Percentiles rank a stretch among this genome's conserved stretches.
These are phyloP conservation scores for Protomyces inundatus DNA, from an alignment of 1,139 yeast genomes.

Conservation along the genomic window DNA sequence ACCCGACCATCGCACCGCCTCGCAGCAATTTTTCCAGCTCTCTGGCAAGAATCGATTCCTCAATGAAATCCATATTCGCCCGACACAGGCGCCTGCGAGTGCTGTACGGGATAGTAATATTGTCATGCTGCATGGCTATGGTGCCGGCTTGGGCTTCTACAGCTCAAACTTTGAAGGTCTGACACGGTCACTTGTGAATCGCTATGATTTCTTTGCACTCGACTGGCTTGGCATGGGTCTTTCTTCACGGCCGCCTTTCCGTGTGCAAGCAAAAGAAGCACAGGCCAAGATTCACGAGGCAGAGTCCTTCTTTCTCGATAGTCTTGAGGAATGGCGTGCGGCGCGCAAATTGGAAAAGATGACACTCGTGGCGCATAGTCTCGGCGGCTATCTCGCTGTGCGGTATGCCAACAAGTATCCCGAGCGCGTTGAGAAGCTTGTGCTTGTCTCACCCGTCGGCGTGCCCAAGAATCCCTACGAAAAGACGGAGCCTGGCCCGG, in stretches of 20 bases:
- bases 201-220: conserved; percentile 55
- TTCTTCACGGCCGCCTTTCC: conserved; percentile 57
- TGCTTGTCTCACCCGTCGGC: conserved; percentile 85
- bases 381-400: conserved; percentile 83
- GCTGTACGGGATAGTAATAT: conserved; percentile 36
- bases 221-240: conserved; percentile 85
- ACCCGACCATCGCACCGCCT: conserved; percentile 44
- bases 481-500: conserved; percentile 42
- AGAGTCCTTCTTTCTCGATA: conserved; percentile 71
- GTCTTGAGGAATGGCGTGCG: conserved; percentile 79
- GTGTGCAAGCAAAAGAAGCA: conserved; percentile 37
- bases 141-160: conserved; percentile 81
- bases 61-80: conserved; percentile 52
- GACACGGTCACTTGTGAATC: conserved; percentile 41
- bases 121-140: conserved; percentile 85
- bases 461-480: conserved; percentile 70
- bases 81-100: conserved; percentile 25
- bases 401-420: conserved; percentile 76
- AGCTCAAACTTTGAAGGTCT: conserved; percentile 64
- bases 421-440: conserved; percentile 54
- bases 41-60: conserved; percentile 46
- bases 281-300: conserved; percentile 44
- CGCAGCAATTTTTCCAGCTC: conserved; percentile 49
- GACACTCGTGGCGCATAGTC: conserved; percentile 80
- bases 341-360: conserved; percentile 50